Evolutionary conservation across 192 early-diverging fungal genomes (phyloP).

Genomic region (Pilobolus umbonatus): DNA sequence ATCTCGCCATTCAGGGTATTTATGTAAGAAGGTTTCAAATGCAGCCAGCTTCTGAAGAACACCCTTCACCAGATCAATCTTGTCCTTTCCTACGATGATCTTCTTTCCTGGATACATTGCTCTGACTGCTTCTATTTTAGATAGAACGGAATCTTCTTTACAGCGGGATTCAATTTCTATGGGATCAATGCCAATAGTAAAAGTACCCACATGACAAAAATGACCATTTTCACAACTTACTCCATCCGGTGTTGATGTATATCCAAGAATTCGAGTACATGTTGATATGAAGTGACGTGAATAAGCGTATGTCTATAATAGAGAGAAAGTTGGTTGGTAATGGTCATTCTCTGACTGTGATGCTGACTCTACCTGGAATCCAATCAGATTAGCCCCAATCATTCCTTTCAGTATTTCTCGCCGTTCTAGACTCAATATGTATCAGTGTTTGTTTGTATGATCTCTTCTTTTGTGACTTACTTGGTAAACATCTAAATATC

Average conservation of each 20-base stretch:
- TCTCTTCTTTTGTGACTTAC: constrained; percentile 29
- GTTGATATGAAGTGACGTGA: constrained; percentile 89
- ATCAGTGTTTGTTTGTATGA: neutral
- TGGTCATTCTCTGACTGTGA: neutral
- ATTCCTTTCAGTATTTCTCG: constrained; percentile 83
- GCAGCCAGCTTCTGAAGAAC: constrained; percentile 92
- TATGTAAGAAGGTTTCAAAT: constrained; percentile 85
- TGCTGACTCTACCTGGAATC: constrained; percentile 70
- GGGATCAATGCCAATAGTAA: constrained; percentile 95
- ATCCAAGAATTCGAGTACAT: constrained; percentile 89
- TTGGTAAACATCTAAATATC: constrained; percentile 87
- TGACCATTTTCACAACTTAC: constrained; percentile 77
- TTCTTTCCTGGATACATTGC: constrained; percentile 87
- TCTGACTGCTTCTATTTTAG: constrained; percentile 74
- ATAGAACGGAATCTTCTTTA: constrained; percentile 53
- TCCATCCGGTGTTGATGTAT: constrained; percentile 88
- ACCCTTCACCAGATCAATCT: constrained; percentile 90
- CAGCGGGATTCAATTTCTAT: constrained; percentile 59
- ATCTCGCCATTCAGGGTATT: constrained; percentile 88
- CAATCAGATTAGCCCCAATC: constrained; percentile 85
- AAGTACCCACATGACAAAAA: constrained; percentile 80
- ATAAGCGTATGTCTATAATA: constrained; percentile 78
- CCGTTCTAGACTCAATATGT: constrained; percentile 46
- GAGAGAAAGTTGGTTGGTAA: neutral
- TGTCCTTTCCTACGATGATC: constrained; percentile 93